These are phyloP conservation scores for Chalaropsis ovoidea DNA, from an alignment of 2,329 filamentous ascomycete species.

Conservation along the genomic window DNA sequence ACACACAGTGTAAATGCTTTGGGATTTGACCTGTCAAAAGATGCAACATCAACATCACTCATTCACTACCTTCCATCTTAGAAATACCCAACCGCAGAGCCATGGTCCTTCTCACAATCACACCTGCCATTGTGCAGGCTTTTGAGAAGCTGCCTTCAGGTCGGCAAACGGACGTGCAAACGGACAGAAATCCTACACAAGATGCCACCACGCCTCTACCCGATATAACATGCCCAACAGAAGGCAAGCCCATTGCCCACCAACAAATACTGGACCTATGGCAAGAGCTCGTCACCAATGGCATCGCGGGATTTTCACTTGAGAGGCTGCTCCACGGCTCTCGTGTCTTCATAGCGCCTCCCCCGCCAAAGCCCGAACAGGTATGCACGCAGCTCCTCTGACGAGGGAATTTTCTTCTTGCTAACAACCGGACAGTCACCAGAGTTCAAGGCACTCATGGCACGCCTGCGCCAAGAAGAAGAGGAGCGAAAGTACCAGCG, in stretches of 20 bases:
- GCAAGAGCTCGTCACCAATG: conserved; percentile 38
- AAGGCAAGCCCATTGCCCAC: conserved; percentile 63
- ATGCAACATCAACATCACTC: background rate
- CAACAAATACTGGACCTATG: conserved; percentile 56
- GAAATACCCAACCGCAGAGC: background rate
- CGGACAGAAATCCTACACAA: conserved; percentile 13
- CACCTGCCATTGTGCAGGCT: conserved; percentile 54
- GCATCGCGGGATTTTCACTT: conserved; percentile 41
- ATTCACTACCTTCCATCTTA: background rate
- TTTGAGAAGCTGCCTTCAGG: conserved; percentile 34
- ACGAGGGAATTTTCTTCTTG: background rate
- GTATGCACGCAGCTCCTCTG: conserved; percentile 41
- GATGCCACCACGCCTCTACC: conserved; percentile 1
- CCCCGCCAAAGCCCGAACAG: conserved; percentile 64
- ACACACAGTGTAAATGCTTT: background rate
- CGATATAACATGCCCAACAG: conserved; percentile 29
- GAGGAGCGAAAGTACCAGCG: conserved; percentile 73
- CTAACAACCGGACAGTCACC: conserved; percentile 44
- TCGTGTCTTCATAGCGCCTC: conserved; percentile 65
- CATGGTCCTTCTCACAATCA: conserved; percentile 76
- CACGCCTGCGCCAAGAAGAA: conserved; percentile 68
- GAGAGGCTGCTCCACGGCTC: conserved; percentile 63
- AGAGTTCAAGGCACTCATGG: conserved; percentile 83
- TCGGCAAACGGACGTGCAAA: background rate
- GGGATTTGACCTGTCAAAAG: background rate